Conservation (phyloP, 129 eudicot genomes). For the Solidago caesia region DNA sequence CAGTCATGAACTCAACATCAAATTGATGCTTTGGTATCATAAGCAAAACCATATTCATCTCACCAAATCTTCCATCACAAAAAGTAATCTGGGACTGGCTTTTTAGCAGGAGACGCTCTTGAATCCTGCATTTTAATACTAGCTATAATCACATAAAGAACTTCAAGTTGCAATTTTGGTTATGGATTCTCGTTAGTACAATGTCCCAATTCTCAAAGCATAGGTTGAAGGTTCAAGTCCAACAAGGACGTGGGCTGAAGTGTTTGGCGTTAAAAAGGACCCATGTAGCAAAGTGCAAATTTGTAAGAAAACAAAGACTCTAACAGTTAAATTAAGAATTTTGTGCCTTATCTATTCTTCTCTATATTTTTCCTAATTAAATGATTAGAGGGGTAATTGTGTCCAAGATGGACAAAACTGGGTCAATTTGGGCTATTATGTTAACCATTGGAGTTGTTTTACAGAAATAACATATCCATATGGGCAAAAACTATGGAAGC, state of each 20-base stretch:
- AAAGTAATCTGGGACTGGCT: slow-evolving; percentile 76
- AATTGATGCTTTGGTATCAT: neutral
- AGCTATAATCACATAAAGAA: neutral
- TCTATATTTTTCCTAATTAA: neutral
- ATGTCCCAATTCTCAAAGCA: neutral
- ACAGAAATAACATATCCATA: neutral
- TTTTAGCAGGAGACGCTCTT: slow-evolving; percentile 77
- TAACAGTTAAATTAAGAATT: neutral
- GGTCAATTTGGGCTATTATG: neutral
- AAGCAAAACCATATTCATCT: slow-evolving; percentile 9
- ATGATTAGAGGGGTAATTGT: neutral
- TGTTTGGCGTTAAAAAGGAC: neutral
- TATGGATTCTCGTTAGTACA: neutral
- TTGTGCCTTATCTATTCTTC: neutral
- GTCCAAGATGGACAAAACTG: neutral
- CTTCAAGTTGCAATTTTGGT: neutral
- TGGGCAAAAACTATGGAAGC: neutral
- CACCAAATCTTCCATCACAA: slow-evolving; percentile 32
- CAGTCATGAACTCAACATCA: neutral
- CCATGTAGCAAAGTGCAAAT: neutral
- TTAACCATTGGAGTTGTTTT: neutral
- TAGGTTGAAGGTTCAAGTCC: neutral
- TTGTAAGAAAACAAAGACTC: neutral
- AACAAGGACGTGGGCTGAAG: neutral
- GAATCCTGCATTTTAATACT: slow-evolving; percentile 52